Base-by-base conservation (phyloP, 106 monocot species). In the Chionographis japonica region DNA sequence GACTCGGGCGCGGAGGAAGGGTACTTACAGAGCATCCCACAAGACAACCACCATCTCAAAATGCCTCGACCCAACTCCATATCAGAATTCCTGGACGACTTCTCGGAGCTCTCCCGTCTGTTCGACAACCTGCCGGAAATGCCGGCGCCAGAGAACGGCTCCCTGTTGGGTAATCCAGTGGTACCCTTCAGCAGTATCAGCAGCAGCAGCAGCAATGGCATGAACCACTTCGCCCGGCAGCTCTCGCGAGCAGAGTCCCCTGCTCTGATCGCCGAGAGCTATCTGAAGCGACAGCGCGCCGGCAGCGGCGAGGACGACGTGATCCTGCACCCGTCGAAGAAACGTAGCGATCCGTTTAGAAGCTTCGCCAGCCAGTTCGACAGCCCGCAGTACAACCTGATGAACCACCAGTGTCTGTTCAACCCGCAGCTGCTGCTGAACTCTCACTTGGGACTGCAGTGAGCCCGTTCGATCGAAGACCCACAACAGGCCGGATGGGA, bases 391-490 rank as follows among this genome's bases (percentile, higher is more conserved):
- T 59, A 62, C 54, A 54, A 37, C n/a, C 39, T 73, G 61, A 15
- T 61, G 4, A 63, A 54, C 39, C 79, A 74, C 58, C 79, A 74
- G 63, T 52, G 68, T 36, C 55, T 82, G 27, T 56, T 73, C 51
- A 62, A 39, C 42, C 82, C 72, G 68, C 77, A 82, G 35, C 39
- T 69, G 16, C 56, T 72, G n/a, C 56, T 73, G 62, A 64, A 73
- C 51, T 73, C 82, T 58, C 35, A 73, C 53, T 63, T 73, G 35
- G 62, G 73, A 37, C 61, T 72, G 38, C 58, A 72, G 37, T 81
- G 61, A 81, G 10, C 42, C 58, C 14, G 5, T 2, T 2, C 5
- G 2, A 46, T 27, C 27, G 1, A 27, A 27, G 27, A 27, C 27
- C 0, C 27, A 27, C 27, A 27, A 27, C 27, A 27, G 27, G 27